A percentile compares a stretch with the other conserved stretches of the same genome.
Evolutionary conservation across 345 rosid species (phyloP).

Genomic region (Salix koriyanagi): DNA sequence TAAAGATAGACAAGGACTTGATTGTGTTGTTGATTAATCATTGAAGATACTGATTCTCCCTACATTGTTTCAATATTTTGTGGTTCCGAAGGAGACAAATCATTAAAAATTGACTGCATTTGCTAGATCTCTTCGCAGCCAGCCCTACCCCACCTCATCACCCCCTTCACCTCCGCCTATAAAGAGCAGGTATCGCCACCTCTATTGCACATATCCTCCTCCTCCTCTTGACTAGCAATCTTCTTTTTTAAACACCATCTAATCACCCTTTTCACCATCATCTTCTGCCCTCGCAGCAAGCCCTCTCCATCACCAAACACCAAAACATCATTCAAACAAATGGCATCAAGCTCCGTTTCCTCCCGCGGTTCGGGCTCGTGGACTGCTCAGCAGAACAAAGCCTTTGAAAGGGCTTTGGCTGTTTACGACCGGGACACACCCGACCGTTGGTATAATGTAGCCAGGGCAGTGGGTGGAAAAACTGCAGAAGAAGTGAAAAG

Average conservation of each 20-base stretch:
- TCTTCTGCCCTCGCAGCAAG: conserved; percentile 4
- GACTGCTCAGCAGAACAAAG: conserved; percentile 89
- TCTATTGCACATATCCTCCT: conserved; percentile 39
- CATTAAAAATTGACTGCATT: conserved; percentile 39
- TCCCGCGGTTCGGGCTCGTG: conserved; percentile 61
- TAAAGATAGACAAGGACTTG: conserved; percentile 13
- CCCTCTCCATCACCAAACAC: not conserved
- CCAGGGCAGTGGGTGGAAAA: conserved; percentile 80
- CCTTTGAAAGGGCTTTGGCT: conserved; percentile 88
- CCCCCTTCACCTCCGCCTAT: conserved; percentile 41
- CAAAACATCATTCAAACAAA: conserved; percentile 8
- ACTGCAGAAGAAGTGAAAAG: conserved; percentile 80
- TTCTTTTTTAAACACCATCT: conserved; percentile 7
- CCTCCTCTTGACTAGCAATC: conserved; percentile 18
- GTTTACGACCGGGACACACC: conserved; percentile 90
- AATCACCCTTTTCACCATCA: not conserved
- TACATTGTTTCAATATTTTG: conserved; percentile 22
- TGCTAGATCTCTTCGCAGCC: conserved; percentile 44
- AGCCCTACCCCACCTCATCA: conserved; percentile 35
- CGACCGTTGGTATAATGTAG: conserved; percentile 93
- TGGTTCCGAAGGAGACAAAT: conserved; percentile 59
- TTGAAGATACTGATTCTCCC: conserved; percentile 41
- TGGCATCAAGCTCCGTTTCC: conserved; percentile 86
- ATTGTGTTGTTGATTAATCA: not conserved
- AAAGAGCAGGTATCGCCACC: conserved; percentile 51